Base-by-base conservation (phyloP, 306 rosid species). In the Cucumis cinereus region DNA sequence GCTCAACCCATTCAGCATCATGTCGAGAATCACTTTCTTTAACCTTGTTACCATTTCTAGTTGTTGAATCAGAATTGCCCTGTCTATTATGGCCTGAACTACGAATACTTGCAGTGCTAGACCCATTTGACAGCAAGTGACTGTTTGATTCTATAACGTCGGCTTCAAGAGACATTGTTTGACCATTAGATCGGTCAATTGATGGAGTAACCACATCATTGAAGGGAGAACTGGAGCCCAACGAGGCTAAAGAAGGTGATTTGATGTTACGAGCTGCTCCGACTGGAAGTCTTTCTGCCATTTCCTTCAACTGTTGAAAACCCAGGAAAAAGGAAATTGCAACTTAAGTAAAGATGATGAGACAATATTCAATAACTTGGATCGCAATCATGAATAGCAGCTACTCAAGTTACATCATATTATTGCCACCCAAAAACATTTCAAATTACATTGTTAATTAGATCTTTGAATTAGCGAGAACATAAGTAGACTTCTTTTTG, bases 251-350 rank as follows among this genome's bases (percentile, higher is more conserved):
- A 84, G 92, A 76, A 41, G 78, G 60, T 50, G 97, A 89, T 87
- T 92, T 92, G 71, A 86, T 84, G 80, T 74, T 95, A 76, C 92
- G 90, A 30, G 87, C 87, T 56, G 93, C 90, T 85, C 97, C 99
- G 56, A 95, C 89, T 73, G 99, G 99, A 61, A 92, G 89, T 85
- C 96, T 84, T 87, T 92, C 99, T 79, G 99, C 99, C 99, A 95
- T 88, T 79, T 92, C 98, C 86, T 95, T 95, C 86, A 92, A 90
- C 99, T 95, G 81, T 62, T 59, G 77, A 54, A 52, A 40, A 79
- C 66, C 49, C 71, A 64, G 81, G 43, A 73, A 33, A 73, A 53
- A 66, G 53, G 19, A 50, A 47, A 24, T 75, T 30, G 52, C 28
- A 77, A 23, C 36, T 26, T 26, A 16, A 72, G 38, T 26, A 72